These are phyloP conservation scores for Dendrobium nobile DNA, from an alignment of 106 monocot genomes.

Conservation along the genomic window DNA sequence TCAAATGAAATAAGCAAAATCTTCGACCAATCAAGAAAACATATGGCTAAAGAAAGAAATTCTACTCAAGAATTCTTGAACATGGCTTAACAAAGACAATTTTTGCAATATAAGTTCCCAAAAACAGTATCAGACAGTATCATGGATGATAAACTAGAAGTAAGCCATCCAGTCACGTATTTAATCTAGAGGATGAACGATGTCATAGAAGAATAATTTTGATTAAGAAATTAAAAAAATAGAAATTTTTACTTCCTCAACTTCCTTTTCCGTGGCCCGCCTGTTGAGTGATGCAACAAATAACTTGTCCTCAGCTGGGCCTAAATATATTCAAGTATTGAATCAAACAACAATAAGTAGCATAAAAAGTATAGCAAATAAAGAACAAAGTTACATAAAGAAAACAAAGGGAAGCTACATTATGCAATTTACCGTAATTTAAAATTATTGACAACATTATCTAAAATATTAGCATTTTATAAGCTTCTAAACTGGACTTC, in stretches of 20 bases:
- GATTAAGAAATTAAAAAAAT: background rate
- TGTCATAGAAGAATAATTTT: background rate
- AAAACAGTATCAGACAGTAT: background rate
- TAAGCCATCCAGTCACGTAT: background rate
- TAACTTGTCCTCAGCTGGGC: slow-evolving; percentile 74
- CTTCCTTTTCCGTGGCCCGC: slow-evolving; percentile 75
- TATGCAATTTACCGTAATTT: background rate
- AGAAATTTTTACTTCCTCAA: slow-evolving; percentile 66
- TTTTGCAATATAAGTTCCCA: background rate
- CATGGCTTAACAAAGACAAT: background rate
- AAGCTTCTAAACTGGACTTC: background rate
- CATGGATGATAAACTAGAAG: background rate
- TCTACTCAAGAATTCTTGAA: background rate
- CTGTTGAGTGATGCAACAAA: slow-evolving; percentile 97
- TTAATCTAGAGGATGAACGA: background rate
- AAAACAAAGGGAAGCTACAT: background rate
- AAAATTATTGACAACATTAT: background rate
- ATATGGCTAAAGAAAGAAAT: background rate
- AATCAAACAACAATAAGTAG: background rate
- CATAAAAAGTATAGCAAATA: background rate
- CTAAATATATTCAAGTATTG: slow-evolving; percentile 28
- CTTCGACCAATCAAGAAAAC: background rate
- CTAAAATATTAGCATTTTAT: background rate
- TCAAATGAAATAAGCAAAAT: background rate
- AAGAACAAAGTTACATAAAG: background rate